These are phyloP conservation scores for Dorcoceras hygrometricum DNA, from an alignment of 257 asterid genomes.

Conservation along the genomic window DNA sequence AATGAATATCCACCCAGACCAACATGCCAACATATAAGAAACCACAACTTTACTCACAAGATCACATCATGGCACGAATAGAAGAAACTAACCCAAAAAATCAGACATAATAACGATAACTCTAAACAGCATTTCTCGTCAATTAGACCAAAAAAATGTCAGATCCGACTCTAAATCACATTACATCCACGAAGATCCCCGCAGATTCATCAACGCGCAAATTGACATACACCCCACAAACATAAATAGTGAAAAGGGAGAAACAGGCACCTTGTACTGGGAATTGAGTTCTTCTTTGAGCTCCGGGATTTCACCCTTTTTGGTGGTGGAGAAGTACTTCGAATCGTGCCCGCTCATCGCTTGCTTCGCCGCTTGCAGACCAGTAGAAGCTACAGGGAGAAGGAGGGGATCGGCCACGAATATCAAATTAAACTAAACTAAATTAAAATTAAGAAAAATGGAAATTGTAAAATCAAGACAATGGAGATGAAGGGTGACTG, in stretches of 20 bases:
- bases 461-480: conserved; percentile 17
- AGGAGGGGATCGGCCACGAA: conserved; percentile 2
- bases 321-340: conserved; percentile 96
- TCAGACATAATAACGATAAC: conserved; percentile 10
- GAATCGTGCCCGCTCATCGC: conserved; percentile 99
- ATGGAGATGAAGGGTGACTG: conserved; percentile 15
- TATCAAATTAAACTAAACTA: no score
- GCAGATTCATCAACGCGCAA: conserved; percentile 28
- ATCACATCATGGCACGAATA: conserved; percentile 17
- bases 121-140: conserved; percentile 4
- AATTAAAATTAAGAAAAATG: no score
- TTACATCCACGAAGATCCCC: conserved; percentile 27
- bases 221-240: conserved; percentile 26
- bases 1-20: conserved; percentile 12
- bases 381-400: not conserved
- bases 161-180: conserved; percentile 41
- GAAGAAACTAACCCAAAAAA: conserved; percentile 12
- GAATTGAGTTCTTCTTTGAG: conserved; percentile 99
- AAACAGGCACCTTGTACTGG: conserved; percentile 78
- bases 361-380: conserved; percentile 20
- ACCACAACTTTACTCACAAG: conserved; percentile 17
- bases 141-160: conserved; percentile 25
- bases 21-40: conserved; percentile 10
- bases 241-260: not conserved
- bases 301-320: conserved; percentile 99